These are phyloP conservation scores for Huntiella moniliformis DNA, from an alignment of 2,329 filamentous ascomycete species.

Conservation along the genomic window DNA sequence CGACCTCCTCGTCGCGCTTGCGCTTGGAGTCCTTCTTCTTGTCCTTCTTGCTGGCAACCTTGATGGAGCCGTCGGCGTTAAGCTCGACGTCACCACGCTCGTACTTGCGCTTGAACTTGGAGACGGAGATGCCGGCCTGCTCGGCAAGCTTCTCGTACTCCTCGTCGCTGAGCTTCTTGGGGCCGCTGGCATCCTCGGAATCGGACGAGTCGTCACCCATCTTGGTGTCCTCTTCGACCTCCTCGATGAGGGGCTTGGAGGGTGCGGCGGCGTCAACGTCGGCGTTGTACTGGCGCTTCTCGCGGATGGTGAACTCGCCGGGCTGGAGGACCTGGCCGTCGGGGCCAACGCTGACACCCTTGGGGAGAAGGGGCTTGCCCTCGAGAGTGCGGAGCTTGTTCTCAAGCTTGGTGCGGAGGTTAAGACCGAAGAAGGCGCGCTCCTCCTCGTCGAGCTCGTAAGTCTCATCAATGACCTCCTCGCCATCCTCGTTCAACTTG, in stretches of 20 bases:
- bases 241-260: slow-evolving; percentile 27
- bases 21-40: slow-evolving; percentile 51
- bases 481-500: slow-evolving; percentile 49
- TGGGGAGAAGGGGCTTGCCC: slow-evolving; percentile 70
- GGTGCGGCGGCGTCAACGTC: slow-evolving; percentile 68
- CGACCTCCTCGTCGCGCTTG: slow-evolving; percentile 51
- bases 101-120: slow-evolving; percentile 62
- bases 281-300: slow-evolving; percentile 82
- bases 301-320: slow-evolving; percentile 79
- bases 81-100: slow-evolving; percentile 57
- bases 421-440: slow-evolving; percentile 60
- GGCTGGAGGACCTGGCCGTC: slow-evolving; percentile 45
- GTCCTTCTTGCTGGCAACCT: slow-evolving; percentile 56
- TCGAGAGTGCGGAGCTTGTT: slow-evolving; percentile 61
- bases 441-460: slow-evolving; percentile 73
- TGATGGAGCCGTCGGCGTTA: slow-evolving; percentile 43
- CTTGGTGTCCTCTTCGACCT: slow-evolving; percentile 22
- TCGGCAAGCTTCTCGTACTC: slow-evolving; percentile 37
- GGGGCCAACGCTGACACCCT: slow-evolving; percentile 56
- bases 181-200: slow-evolving; percentile 17
- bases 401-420: slow-evolving; percentile 54
- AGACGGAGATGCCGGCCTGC: slow-evolving; percentile 48
- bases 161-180: slow-evolving; percentile 16
- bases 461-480: slow-evolving; percentile 39
- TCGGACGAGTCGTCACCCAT: slow-evolving; percentile 21